phyloP scores from a whole-genome alignment of 352 stramenopile genomes.

The Phytophthora tubulina region DNA sequence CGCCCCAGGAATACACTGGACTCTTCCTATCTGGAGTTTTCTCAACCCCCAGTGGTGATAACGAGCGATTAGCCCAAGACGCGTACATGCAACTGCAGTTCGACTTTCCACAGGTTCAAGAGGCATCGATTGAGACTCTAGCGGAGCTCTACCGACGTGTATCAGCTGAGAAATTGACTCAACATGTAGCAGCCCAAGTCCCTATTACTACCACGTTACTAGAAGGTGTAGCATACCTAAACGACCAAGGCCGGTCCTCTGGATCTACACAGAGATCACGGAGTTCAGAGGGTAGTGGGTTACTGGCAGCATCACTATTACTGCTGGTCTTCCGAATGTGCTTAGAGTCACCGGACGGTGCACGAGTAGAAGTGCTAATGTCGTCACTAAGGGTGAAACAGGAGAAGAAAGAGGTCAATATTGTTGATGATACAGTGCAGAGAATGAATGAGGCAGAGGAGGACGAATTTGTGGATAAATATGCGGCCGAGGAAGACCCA shows the following conservation, averaged over 20 bases:
- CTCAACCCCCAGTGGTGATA: constrained; percentile 4
- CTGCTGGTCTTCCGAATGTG: constrained; percentile 49
- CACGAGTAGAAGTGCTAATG: constrained; percentile 39
- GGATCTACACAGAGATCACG: constrained; percentile 22
- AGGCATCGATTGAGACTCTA: constrained; percentile 50
- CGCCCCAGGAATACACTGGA: constrained; percentile 23
- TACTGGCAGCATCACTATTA: constrained; percentile 58
- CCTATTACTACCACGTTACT: constrained; percentile 54
- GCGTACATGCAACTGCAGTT: constrained; percentile 67
- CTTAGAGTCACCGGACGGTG: constrained; percentile 36
- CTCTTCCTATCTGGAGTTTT: constrained; percentile 24
- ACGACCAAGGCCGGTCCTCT: constrained; percentile 32
- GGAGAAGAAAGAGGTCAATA: neutral
- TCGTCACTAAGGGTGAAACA: constrained; percentile 12
- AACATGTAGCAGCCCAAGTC: constrained; percentile 14
- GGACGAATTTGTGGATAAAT: constrained; percentile 46
- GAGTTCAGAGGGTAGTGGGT: constrained; percentile 45
- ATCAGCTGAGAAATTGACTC: constrained; percentile 18
- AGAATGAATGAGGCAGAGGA: constrained; percentile 6
- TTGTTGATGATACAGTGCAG: neutral
- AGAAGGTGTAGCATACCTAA: constrained; percentile 59
- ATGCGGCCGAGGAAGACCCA: constrained; percentile 62
- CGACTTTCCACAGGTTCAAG: constrained; percentile 58
- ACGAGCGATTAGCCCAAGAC: constrained; percentile 31
- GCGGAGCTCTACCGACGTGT: constrained; percentile 53